phyloP scores from a whole-genome alignment of 441 rosid genomes.

The Populus hybrid region DNA sequence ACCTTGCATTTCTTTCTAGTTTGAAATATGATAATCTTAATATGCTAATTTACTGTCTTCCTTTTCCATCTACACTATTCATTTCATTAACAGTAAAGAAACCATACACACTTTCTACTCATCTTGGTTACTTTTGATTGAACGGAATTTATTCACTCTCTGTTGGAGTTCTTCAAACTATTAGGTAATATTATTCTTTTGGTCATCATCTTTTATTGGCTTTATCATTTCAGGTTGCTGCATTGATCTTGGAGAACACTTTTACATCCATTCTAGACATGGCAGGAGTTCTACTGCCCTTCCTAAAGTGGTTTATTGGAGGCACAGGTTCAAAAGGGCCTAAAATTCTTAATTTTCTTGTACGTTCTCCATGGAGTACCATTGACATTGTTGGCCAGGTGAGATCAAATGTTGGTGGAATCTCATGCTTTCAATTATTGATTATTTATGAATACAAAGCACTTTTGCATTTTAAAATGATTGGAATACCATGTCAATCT shows the following conservation, averaged over 20 bases:
- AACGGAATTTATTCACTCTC: background rate
- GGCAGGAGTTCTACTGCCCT: slow-evolving; percentile 93
- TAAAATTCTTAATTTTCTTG: slow-evolving; percentile 75
- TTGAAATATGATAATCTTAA: slow-evolving; percentile 2
- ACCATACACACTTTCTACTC: background rate
- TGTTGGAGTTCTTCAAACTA: background rate
- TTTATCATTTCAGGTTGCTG: slow-evolving; percentile 53
- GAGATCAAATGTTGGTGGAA: slow-evolving; percentile 21
- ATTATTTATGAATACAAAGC: background rate
- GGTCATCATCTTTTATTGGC: slow-evolving; percentile 11
- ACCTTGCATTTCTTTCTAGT: background rate
- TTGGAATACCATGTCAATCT: background rate
- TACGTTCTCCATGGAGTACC: slow-evolving; percentile 97
- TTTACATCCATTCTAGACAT: slow-evolving; percentile 96
- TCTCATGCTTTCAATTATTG: slow-evolving; percentile 7
- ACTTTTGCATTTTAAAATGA: slow-evolving; percentile 4
- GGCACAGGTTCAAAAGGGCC: slow-evolving; percentile 72
- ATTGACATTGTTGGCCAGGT: slow-evolving; percentile 83
- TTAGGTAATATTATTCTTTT: no score
- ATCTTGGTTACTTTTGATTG: background rate
- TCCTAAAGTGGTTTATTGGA: slow-evolving; percentile 95
- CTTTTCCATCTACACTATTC: background rate
- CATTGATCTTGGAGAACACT: slow-evolving; percentile 84
- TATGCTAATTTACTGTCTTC: background rate
- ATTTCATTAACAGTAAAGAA: background rate